phyloP scores from a whole-genome alignment of 495 filamentous ascomycete genomes.

The Penicillium bovifimosum region DNA sequence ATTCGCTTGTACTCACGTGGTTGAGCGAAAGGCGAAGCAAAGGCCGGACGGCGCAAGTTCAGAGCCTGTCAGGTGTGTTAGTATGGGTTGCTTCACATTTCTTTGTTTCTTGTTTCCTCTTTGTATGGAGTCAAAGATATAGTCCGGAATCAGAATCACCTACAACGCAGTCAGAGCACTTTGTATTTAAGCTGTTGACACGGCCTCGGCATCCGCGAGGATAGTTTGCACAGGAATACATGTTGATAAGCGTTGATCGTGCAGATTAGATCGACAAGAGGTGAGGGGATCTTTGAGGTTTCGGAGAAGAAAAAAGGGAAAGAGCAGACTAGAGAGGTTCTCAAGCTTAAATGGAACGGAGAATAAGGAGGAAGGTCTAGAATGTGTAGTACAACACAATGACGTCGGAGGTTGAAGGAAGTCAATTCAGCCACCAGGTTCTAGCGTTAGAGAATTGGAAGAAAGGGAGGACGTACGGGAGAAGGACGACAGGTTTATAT shows the following conservation, averaged over 20 bases:
- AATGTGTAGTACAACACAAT: slow-evolving; percentile 5
- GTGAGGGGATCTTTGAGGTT: not conserved
- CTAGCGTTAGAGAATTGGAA: not conserved
- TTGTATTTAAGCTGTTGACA: slow-evolving; percentile 38
- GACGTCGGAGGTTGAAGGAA: slow-evolving; percentile 6
- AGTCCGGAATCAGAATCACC: slow-evolving; percentile 11
- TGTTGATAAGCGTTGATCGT: slow-evolving; percentile 14
- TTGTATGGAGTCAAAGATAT: not conserved
- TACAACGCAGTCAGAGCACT: slow-evolving; percentile 47
- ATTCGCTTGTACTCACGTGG: slow-evolving; percentile 39
- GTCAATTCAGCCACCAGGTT: slow-evolving; percentile 2
- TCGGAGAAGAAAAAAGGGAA: not conserved
- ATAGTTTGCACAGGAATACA: slow-evolving; percentile 50
- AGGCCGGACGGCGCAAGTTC: slow-evolving; percentile 40
- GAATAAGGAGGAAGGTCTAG: slow-evolving; percentile 5
- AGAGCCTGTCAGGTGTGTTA: slow-evolving; percentile 26
- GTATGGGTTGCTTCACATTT: not conserved
- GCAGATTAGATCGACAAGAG: not conserved
- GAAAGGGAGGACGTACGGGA: not conserved
- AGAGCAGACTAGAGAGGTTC: not conserved
- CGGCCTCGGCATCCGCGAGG: slow-evolving; percentile 48
- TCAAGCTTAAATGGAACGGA: slow-evolving; percentile 2
- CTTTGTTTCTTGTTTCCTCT: not conserved
- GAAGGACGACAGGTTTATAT: slow-evolving; percentile 20
- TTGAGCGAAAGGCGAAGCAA: slow-evolving; percentile 42